These are phyloP conservation scores for Aquanectria penicillioides DNA, from an alignment of 2,329 filamentous ascomycete genomes.

Conservation along the genomic window DNA sequence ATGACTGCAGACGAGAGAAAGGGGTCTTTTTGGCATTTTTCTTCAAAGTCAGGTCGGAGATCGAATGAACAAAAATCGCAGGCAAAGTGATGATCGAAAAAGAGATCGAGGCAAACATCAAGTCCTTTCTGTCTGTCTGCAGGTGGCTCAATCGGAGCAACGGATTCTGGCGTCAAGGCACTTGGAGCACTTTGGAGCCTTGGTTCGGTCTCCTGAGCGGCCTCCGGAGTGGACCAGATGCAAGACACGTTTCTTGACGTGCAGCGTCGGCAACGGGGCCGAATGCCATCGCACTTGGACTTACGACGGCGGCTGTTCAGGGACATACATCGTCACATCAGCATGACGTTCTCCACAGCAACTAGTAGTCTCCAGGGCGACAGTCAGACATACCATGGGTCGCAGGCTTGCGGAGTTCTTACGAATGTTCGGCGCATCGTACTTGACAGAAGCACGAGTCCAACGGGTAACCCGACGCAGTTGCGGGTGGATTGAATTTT, in stretches of 20 bases:
- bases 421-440: slow-evolving; percentile 5
- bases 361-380: too few relatives aligned
- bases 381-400: slow-evolving; percentile 10
- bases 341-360: too few relatives aligned
- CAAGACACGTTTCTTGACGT: not conserved
- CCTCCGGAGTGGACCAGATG: slow-evolving; percentile 1
- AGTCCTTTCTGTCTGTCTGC: not conserved
- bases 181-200: too few relatives aligned
- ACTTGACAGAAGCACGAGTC: not conserved
- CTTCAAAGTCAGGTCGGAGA: slow-evolving; percentile 32
- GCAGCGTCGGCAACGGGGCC: slow-evolving; percentile 6
- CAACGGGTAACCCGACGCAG: not conserved
- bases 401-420: slow-evolving; percentile 16
- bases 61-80: slow-evolving; percentile 36
- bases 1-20: slow-evolving; percentile 20
- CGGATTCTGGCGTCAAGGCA: not conserved
- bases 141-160: not conserved
- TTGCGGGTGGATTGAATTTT: too few relatives aligned
- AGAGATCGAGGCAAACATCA: slow-evolving; percentile 9
- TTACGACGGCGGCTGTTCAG: slow-evolving; percentile 8
- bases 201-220: not conserved
- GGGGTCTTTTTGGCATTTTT: slow-evolving; percentile 21
- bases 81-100: slow-evolving; percentile 33
- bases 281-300: slow-evolving; percentile 16
- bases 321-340: not conserved